Evolutionary conservation across 1,284 basidiomycete genomes (phyloP).

Genomic region (Pseudozyma thailandica): DNA sequence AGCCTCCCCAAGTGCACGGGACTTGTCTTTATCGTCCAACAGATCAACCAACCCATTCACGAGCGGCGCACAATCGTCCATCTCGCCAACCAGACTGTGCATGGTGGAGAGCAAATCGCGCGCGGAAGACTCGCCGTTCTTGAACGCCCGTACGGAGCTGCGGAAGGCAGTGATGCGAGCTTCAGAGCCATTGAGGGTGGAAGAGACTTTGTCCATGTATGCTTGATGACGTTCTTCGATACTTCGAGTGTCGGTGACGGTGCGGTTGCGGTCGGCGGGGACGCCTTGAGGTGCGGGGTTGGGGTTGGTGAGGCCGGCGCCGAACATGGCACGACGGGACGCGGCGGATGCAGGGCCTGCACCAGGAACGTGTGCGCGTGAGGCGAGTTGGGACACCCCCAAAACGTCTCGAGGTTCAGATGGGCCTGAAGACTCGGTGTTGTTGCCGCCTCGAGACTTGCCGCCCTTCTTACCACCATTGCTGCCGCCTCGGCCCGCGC

Average conservation of each 20-base stretch:
- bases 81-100: constrained; percentile 80
- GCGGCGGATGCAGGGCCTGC: constrained; percentile 51
- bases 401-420: constrained; percentile 33
- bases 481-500: constrained; percentile 7
- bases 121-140: constrained; percentile 80
- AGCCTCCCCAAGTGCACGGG: constrained; percentile 76
- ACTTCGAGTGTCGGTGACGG: constrained; percentile 74
- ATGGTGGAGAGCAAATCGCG: constrained; percentile 87
- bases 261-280: constrained; percentile 16
- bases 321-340: constrained; percentile 49
- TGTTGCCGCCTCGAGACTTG: constrained; percentile 11
- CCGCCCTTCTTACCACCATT: constrained; percentile 16
- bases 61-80: constrained; percentile 71
- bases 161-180: constrained; percentile 81
- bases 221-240: constrained; percentile 73
- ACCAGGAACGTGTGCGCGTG: constrained; percentile 69
- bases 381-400: constrained; percentile 38
- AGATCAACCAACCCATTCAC: constrained; percentile 75
- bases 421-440: not conserved
- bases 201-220: constrained; percentile 77
- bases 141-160: constrained; percentile 82
- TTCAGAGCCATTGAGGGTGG: constrained; percentile 75
- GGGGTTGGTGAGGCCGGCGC: constrained; percentile 36
- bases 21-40: constrained; percentile 79
- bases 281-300: constrained; percentile 28